Evolutionary conservation across 2,329 filamentous ascomycete genomes (phyloP).

Genomic region (Talaromyces sp.): DNA sequence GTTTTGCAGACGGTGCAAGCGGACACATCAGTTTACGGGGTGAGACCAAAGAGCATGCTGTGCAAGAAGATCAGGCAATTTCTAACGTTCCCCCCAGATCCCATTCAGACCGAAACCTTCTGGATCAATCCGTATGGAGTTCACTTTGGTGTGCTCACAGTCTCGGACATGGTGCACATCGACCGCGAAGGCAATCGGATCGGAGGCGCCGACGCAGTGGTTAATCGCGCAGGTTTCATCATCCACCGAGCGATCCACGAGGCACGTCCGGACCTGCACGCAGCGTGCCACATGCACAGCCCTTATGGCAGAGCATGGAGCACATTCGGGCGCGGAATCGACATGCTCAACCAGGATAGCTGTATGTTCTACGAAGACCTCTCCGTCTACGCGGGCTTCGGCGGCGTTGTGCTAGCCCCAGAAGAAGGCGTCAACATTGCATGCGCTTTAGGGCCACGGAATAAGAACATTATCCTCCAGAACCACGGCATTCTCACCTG

Average conservation of each 20-base stretch:
- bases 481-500: slow-evolving; percentile 54
- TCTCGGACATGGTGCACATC: slow-evolving; percentile 49
- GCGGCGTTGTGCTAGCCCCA: slow-evolving; percentile 47
- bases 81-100: slow-evolving; percentile 22
- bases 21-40: slow-evolving; percentile 25
- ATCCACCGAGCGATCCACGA: slow-evolving; percentile 50
- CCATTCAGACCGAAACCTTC: slow-evolving; percentile 28
- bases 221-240: slow-evolving; percentile 50
- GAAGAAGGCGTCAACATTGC: slow-evolving; percentile 50
- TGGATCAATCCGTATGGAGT: slow-evolving; percentile 46
- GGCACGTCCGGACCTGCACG: slow-evolving; percentile 46
- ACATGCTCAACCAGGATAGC: slow-evolving; percentile 44
- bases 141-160: slow-evolving; percentile 45
- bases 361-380: slow-evolving; percentile 31
- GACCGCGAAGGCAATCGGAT: slow-evolving; percentile 45
- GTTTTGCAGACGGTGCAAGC: slow-evolving; percentile 24
- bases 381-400: slow-evolving; percentile 44
- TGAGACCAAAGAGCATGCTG: not conserved
- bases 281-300: slow-evolving; percentile 48
- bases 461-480: slow-evolving; percentile 28
- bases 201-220: slow-evolving; percentile 39
- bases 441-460: slow-evolving; percentile 26
- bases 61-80: not conserved
- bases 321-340: slow-evolving; percentile 43
- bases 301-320: slow-evolving; percentile 47